These are phyloP conservation scores for Metrosideros polymorpha DNA, from an alignment of 441 rosid species.

Conservation along the genomic window DNA sequence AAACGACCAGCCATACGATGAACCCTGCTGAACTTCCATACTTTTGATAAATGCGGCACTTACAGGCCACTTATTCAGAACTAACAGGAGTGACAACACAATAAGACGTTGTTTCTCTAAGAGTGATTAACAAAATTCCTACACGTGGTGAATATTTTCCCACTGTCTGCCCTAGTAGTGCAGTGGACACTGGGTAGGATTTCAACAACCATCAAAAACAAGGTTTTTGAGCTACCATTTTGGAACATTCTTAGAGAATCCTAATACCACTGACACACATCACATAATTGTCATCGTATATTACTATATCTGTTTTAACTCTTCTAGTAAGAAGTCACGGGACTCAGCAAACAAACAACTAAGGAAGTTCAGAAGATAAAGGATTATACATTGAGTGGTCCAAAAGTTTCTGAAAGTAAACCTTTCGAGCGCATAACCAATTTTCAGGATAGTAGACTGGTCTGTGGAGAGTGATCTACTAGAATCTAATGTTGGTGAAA, in stretches of 20 bases:
- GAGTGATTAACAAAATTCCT: not conserved
- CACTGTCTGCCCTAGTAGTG: not conserved
- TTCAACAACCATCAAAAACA: not conserved
- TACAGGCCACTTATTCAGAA: not conserved
- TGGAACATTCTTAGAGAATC: not conserved
- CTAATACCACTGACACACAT: not conserved
- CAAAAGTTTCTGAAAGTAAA: not conserved
- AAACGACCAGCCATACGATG: not conserved
- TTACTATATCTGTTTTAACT: not conserved
- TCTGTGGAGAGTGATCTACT: not conserved
- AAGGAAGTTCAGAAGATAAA: not conserved
- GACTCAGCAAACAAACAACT: not conserved
- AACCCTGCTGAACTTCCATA: not conserved
- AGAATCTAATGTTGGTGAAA: not conserved
- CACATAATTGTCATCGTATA: not conserved
- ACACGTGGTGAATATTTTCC: not conserved
- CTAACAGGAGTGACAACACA: not conserved
- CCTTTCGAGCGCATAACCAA: not conserved
- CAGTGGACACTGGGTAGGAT: not conserved
- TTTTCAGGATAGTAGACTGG: not conserved
- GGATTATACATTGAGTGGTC: not conserved
- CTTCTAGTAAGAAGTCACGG: not conserved
- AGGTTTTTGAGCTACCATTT: not conserved
- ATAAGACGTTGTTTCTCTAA: not conserved
- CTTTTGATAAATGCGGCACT: not conserved